Evolutionary conservation across 2,329 filamentous ascomycete species (phyloP).

Genomic region (Venturia pyrina): DNA sequence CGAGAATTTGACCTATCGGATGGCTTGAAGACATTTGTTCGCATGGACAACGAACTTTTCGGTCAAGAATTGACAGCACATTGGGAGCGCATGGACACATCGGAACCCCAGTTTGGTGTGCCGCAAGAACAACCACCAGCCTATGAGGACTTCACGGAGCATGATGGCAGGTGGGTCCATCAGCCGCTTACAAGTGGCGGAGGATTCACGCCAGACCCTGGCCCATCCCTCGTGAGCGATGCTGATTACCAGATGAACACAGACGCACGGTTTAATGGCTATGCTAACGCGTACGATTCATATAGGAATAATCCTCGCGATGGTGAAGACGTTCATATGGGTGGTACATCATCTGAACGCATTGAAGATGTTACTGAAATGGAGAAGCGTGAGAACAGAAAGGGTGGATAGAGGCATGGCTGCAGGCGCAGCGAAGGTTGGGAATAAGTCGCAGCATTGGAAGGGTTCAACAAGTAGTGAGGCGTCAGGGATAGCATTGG

Average conservation of each 20-base stretch:
- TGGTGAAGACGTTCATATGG: background rate
- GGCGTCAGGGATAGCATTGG: background rate
- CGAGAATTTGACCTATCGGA: background rate
- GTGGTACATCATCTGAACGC: background rate
- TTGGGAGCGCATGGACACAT: background rate
- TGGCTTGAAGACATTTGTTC: background rate
- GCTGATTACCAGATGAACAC: conserved; percentile 13
- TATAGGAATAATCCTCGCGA: background rate
- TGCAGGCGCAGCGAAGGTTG: background rate
- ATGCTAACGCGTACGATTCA: background rate
- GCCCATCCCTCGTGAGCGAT: conserved; percentile 27
- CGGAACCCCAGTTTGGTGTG: background rate
- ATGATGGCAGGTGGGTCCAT: background rate
- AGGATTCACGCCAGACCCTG: background rate
- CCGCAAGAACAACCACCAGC: background rate
- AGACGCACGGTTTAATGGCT: background rate
- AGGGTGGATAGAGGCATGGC: background rate
- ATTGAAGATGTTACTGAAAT: background rate
- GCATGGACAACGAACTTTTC: conserved; percentile 5
- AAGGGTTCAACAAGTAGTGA: background rate
- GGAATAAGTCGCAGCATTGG: background rate
- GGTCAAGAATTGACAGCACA: background rate
- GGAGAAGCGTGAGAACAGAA: background rate
- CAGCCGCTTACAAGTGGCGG: background rate
- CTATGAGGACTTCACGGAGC: background rate